Evolutionary conservation across 2,329 filamentous ascomycete species (phyloP).

Genomic region (Colletotrichum gloeosporioides): DNA sequence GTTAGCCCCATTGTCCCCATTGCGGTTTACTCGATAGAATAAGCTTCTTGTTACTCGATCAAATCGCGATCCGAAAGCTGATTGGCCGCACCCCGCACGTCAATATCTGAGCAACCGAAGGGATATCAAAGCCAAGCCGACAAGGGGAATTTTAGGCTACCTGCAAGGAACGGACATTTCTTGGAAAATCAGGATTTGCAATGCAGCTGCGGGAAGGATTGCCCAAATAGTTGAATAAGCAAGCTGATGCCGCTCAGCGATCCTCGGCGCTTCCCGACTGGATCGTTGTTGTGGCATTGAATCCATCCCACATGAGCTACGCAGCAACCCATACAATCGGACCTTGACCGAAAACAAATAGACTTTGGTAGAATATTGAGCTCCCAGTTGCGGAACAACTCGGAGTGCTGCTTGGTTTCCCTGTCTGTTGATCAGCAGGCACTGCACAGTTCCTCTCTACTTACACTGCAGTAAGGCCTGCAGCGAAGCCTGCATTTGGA

Average conservation of each 20-base stretch:
- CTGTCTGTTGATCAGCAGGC: neutral
- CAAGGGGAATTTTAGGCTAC: neutral
- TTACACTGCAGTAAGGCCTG: neutral
- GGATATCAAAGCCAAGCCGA: neutral
- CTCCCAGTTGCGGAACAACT: neutral
- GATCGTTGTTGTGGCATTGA: neutral
- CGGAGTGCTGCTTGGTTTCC: neutral
- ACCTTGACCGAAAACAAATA: neutral
- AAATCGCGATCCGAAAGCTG: neutral
- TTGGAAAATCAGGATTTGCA: neutral
- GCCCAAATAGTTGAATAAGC: neutral
- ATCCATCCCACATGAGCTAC: neutral
- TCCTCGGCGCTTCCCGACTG: neutral
- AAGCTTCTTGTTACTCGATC: neutral
- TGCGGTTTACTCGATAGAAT: neutral
- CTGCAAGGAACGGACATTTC: neutral
- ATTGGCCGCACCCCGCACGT: neutral
- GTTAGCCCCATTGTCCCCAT: neutral
- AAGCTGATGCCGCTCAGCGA: neutral
- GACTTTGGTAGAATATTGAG: neutral
- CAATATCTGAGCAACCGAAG: neutral
- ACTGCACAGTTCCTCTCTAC: neutral
- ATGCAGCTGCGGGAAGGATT: neutral
- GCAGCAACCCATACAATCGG: neutral
- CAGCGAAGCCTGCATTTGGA: neutral